Evolutionary conservation across 306 rosid genomes (phyloP).

Genomic region (Prinsepia uniflora): DNA sequence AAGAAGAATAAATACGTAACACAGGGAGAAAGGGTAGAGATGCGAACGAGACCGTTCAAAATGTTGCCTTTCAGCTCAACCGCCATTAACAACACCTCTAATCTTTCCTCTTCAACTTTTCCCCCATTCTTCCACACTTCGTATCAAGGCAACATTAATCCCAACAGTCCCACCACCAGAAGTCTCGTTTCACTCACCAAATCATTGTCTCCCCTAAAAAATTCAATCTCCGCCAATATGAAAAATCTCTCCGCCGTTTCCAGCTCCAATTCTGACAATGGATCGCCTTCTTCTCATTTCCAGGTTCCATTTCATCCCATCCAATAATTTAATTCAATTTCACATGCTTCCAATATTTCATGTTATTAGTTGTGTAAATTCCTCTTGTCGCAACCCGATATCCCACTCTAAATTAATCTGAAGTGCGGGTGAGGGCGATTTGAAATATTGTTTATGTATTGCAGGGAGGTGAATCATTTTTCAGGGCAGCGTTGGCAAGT

Average conservation of each 20-base stretch:
- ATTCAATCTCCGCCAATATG: conserved; percentile 20
- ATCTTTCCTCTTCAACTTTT: conserved; percentile 9
- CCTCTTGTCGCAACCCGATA: too few species aligned
- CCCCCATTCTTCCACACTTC: conserved; percentile 11
- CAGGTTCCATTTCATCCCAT: conserved; percentile 35
- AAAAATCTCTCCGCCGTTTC: conserved; percentile 30
- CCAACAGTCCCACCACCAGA: conserved; percentile 1
- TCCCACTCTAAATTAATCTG: too few species aligned
- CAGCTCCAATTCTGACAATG: conserved; percentile 32
- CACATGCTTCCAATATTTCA: too few species aligned
- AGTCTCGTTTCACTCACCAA: conserved; percentile 17
- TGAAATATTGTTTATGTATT: not conserved
- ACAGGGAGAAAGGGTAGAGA: not conserved
- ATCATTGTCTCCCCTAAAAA: not conserved
- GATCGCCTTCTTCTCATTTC: conserved; percentile 31
- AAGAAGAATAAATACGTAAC: not conserved
- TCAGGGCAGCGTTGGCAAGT: conserved; percentile 63
- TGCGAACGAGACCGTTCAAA: conserved; percentile 17
- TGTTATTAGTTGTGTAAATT: too few species aligned
- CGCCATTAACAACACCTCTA: conserved; percentile 16
- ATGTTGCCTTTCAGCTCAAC: conserved; percentile 25
- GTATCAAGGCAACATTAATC: conserved; percentile 17
- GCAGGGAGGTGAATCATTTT: conserved; percentile 69
- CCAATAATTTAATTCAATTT: not conserved
- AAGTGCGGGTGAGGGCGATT: not conserved